Percentiles rank a stretch among this genome's conserved stretches.
These are phyloP conservation scores for Sporothrix phasma DNA, from an alignment of 2,329 filamentous ascomycete genomes.

Conservation along the genomic window DNA sequence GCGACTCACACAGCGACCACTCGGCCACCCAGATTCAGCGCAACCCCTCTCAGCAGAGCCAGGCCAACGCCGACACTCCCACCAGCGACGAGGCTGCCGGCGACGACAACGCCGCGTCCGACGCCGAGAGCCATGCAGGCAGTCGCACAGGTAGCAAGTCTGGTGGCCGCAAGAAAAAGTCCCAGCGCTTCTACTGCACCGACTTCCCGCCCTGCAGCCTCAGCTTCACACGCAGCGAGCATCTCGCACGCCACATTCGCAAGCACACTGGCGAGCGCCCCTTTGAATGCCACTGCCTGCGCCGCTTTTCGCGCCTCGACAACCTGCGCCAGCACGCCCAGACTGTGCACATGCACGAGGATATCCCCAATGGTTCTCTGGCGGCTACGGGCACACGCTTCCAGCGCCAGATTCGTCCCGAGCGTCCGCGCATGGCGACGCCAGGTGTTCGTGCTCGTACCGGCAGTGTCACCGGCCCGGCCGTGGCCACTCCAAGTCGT, in stretches of 20 bases:
- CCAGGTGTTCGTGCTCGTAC: constrained; percentile 63
- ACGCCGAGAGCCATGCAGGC: constrained; percentile 29
- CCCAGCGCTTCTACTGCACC: constrained; percentile 90
- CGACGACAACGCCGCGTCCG: constrained; percentile 31
- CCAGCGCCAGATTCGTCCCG: constrained; percentile 82
- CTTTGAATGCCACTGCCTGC: constrained; percentile 90
- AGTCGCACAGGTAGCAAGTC: constrained; percentile 50
- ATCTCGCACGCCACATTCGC: constrained; percentile 86
- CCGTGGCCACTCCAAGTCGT: constrained; percentile 73
- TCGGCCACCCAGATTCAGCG: constrained; percentile 33
- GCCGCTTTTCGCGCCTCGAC: constrained; percentile 86
- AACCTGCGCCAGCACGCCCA: constrained; percentile 95
- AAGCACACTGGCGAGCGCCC: constrained; percentile 97
- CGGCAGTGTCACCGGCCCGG: constrained; percentile 62
- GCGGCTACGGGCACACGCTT: constrained; percentile 88
- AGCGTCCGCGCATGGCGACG: constrained; percentile 61
- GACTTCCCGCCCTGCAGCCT: constrained; percentile 89
- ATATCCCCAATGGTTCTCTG: constrained; percentile 87
- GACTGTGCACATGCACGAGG: constrained; percentile 94
- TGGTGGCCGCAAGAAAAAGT: constrained; percentile 92
- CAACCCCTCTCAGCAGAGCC: constrained; percentile 51
- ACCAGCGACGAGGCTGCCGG: constrained; percentile 72
- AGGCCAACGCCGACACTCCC: constrained; percentile 57
- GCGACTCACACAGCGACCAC: constrained; percentile 35
- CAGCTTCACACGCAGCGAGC: constrained; percentile 92